Evolutionary conservation across 2,329 filamentous ascomycete species (phyloP).

Genomic region (Alternaria ventricosa): DNA sequence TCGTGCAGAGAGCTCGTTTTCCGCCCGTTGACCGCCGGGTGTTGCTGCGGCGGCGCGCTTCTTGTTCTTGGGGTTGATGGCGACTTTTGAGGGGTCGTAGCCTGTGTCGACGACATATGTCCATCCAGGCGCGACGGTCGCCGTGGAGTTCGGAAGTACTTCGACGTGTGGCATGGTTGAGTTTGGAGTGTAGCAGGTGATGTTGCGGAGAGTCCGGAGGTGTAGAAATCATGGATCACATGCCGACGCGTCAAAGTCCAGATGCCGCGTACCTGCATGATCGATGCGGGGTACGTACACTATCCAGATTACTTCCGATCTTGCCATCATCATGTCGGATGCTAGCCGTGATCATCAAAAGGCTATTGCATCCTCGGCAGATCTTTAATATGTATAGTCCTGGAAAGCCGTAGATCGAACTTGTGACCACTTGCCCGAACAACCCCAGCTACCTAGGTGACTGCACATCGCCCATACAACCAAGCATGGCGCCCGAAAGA

Average conservation of each 20-base stretch:
- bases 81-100: slow-evolving; percentile 62
- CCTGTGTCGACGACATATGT: slow-evolving; percentile 84
- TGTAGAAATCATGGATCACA: slow-evolving; percentile 18
- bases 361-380: background rate
- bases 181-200: slow-evolving; percentile 4
- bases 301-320: background rate
- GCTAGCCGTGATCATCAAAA: background rate
- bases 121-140: slow-evolving; percentile 81
- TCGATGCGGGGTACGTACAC: slow-evolving; percentile 18
- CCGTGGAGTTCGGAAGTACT: slow-evolving; percentile 74
- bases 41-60: slow-evolving; percentile 69
- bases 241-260: slow-evolving; percentile 11
- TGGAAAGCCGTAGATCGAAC: background rate
- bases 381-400: background rate
- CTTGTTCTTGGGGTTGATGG: slow-evolving; percentile 59
- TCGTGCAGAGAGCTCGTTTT: slow-evolving; percentile 73
- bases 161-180: slow-evolving; percentile 73
- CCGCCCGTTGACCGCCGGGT: slow-evolving; percentile 42
- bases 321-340: background rate
- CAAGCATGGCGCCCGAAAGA: slow-evolving; percentile 11
- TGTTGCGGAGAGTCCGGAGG: slow-evolving; percentile 13
- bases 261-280: slow-evolving; percentile 9
- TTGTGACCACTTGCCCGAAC: background rate
- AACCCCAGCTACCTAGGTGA: background rate
- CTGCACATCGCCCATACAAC: background rate